A percentile compares a stretch with the other conserved stretches of the same genome.
Conservation (phyloP, 1,139 yeast species). For the Candida pseudoviswanathii region DNA sequence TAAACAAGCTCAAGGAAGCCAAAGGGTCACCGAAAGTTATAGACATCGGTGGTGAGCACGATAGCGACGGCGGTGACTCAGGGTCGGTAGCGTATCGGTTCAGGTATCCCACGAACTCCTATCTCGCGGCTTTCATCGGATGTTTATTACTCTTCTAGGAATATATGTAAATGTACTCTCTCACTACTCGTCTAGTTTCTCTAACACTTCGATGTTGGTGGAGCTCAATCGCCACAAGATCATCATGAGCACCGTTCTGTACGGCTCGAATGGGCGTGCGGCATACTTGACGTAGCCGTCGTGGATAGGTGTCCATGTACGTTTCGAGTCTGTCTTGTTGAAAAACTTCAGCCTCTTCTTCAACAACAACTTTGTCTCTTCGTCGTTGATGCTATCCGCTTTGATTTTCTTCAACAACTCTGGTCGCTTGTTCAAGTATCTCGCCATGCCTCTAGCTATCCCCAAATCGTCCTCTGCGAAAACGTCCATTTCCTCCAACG, state of each 20-base stretch:
- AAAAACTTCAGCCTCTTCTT: constrained; percentile 41
- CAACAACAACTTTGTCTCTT: constrained; percentile 29
- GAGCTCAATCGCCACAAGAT: constrained; percentile 71
- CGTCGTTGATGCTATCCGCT: constrained; percentile 30
- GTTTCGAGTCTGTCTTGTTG: constrained; percentile 38
- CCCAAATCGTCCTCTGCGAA: constrained; percentile 85
- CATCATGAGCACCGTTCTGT: constrained; percentile 68
- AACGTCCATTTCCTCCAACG: constrained; percentile 64
- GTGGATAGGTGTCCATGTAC: constrained; percentile 63
- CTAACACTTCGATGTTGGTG: constrained; percentile 56
- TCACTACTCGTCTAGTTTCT: constrained; percentile 17
- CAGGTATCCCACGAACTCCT: constrained; percentile 3
- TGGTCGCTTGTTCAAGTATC: constrained; percentile 61
- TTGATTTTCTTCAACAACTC: constrained; percentile 47
- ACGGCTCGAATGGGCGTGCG: constrained; percentile 66
- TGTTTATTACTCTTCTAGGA: constrained; percentile 6
- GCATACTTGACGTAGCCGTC: constrained; percentile 58
- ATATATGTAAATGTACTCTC: not conserved
- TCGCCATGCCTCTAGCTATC: constrained; percentile 75
- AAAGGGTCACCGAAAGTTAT: constrained; percentile 21
- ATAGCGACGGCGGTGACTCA: constrained; percentile 23
- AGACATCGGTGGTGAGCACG: constrained; percentile 38
- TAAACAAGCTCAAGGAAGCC: constrained; percentile 30
- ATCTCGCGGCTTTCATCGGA: constrained; percentile 10
- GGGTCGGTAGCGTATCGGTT: not conserved